Conservation (phyloP, 331 rosid genomes). For the Rosa hybrid region DNA sequence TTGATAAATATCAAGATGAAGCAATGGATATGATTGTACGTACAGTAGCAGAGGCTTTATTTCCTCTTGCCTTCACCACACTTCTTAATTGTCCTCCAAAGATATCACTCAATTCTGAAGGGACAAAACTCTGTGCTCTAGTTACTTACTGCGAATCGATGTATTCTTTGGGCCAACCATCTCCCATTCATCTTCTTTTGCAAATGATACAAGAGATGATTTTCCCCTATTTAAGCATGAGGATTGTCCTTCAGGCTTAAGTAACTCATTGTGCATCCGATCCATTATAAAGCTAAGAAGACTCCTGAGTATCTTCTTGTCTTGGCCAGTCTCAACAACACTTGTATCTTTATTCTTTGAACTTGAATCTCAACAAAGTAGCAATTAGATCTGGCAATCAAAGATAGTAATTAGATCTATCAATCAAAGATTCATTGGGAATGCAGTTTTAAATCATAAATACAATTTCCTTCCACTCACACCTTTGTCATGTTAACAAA, state of each 20-base stretch:
- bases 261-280: conserved; percentile 83
- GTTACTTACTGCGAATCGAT: conserved; percentile 68
- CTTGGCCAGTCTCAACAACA: conserved; percentile 24
- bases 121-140: conserved; percentile 81
- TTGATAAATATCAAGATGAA: too few relatives aligned
- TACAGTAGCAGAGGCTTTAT: too few relatives aligned
- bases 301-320: conserved; percentile 99
- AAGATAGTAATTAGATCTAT: too few relatives aligned
- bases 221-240: conserved; percentile 48
- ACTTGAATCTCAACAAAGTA: too few relatives aligned
- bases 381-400: too few relatives aligned
- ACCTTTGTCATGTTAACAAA: too few relatives aligned
- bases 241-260: conserved; percentile 70
- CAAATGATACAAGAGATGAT: conserved; percentile 71
- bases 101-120: conserved; percentile 76
- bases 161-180: conserved; percentile 92
- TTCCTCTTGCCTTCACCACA: conserved; percentile 78
- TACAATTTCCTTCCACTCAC: too few relatives aligned
- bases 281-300: conserved; percentile 90
- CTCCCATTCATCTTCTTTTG: conserved; percentile 96
- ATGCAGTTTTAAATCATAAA: too few relatives aligned
- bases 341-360: too few relatives aligned
- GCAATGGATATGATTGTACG: too few relatives aligned
- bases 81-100: conserved; percentile 88
- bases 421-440: too few relatives aligned